Percentiles rank a stretch among this genome's conserved stretches.
These are phyloP conservation scores for Boletus sp. DNA, from an alignment of 1,284 basidiomycete species.

Conservation along the genomic window DNA sequence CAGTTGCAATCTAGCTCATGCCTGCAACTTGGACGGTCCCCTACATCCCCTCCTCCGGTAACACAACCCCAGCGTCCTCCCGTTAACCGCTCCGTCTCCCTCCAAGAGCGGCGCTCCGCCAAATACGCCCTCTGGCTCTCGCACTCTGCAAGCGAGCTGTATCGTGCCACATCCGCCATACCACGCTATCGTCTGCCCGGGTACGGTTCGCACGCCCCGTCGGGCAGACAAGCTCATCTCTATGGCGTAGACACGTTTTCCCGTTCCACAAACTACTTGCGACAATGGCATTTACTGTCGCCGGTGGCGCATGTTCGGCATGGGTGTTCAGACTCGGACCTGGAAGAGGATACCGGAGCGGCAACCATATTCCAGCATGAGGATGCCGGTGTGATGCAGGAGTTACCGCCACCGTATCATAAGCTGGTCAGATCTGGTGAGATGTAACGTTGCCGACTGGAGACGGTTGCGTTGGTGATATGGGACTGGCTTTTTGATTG, in stretches of 20 bases:
- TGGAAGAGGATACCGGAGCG: not conserved
- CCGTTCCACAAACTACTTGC: conserved; percentile 13
- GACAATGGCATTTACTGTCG: conserved; percentile 23
- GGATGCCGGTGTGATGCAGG: conserved; percentile 19
- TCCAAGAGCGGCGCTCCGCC: conserved; percentile 9
- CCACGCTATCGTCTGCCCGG: not conserved
- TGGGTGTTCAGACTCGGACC: not conserved
- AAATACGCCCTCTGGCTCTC: conserved; percentile 18
- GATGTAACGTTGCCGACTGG: not conserved
- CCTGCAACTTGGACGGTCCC: not conserved
- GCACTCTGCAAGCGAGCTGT: conserved; percentile 26
- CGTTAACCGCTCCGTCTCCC: not conserved
- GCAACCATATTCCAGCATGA: conserved; percentile 19
- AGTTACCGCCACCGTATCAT: conserved; percentile 29
- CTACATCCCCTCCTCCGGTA: not conserved
- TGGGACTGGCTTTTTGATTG: not conserved
- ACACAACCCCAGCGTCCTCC: not conserved
- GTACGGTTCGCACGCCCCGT: not conserved
- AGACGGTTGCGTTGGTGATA: conserved; percentile 2
- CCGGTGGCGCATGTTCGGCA: conserved; percentile 1
- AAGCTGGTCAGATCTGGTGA: conserved; percentile 8
- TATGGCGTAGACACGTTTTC: not conserved
- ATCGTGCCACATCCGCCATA: not conserved
- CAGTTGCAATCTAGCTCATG: conserved; percentile 1
- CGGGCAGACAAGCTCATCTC: not conserved